Evolutionary conservation across 495 filamentous ascomycete genomes (phyloP).

Genomic region (Aspergillus heteromorphus): DNA sequence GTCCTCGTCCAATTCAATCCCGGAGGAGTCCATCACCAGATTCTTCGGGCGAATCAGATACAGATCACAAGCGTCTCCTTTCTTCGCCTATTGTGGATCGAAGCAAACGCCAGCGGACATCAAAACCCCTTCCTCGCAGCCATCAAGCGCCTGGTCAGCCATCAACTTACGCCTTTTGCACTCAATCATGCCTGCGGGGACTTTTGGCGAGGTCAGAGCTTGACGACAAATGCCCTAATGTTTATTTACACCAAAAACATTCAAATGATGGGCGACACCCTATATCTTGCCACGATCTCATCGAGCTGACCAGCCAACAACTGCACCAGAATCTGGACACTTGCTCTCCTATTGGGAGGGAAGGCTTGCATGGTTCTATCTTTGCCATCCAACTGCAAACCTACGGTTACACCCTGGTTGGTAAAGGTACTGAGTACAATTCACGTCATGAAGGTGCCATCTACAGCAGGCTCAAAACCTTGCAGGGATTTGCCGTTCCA

Average conservation of each 20-base stretch:
- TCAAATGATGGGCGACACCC: background rate
- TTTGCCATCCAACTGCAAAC: conserved; percentile 1
- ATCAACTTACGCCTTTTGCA: background rate
- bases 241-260: background rate
- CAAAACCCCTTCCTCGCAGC: background rate
- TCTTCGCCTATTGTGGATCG: background rate
- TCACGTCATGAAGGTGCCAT: background rate
- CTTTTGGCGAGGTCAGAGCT: background rate
- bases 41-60: background rate
- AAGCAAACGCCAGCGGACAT: background rate
- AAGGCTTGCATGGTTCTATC: conserved; percentile 1
- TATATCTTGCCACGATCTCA: background rate
- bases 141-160: background rate
- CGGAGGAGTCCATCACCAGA: background rate
- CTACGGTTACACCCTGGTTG: conserved; percentile 8
- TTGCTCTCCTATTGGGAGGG: conserved; percentile 3
- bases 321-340: conserved; percentile 2
- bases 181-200: background rate
- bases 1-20: background rate
- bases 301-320: background rate
- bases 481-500: conserved; percentile 5
- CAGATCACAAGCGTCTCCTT: background rate
- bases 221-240: background rate
- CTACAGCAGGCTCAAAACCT: background rate
- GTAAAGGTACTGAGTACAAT: conserved; percentile 6